A percentile compares a stretch with the other conserved stretches of the same genome.
phyloP scores from a whole-genome alignment of 257 asterid genomes.

The Rehmannia glutinosa region DNA sequence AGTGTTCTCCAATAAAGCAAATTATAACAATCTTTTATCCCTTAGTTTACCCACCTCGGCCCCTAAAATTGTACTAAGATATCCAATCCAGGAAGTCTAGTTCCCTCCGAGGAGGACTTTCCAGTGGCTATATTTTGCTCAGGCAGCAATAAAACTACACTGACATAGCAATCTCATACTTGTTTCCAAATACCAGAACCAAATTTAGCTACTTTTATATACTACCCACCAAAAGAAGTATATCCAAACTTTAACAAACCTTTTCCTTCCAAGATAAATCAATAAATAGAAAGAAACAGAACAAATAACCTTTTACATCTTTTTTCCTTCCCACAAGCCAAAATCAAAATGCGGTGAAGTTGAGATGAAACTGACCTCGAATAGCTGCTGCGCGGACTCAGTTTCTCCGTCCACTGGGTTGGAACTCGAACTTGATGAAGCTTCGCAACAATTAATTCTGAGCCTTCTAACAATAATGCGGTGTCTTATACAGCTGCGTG shows the following conservation, averaged over 20 bases:
- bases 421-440: slow-evolving; percentile 39
- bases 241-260: background rate
- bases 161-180: background rate
- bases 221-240: too few relatives aligned
- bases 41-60: background rate
- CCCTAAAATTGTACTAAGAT: background rate
- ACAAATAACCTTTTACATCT: background rate
- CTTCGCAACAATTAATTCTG: slow-evolving; percentile 30
- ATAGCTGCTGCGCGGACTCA: slow-evolving; percentile 53
- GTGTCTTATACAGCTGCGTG: background rate
- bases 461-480: slow-evolving; percentile 18
- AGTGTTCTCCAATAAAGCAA: background rate
- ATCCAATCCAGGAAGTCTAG: background rate
- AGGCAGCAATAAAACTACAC: background rate
- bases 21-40: background rate
- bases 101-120: background rate
- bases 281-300: background rate
- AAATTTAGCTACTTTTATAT: too few relatives aligned
- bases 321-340: background rate
- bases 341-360: background rate
- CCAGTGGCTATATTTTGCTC: background rate
- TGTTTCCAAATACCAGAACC: too few relatives aligned
- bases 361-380: slow-evolving; percentile 34
- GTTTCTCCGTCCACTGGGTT: slow-evolving; percentile 30
- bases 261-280: background rate